Base-by-base conservation (phyloP, 345 rosid species). In the Eutrema japonicum region DNA sequence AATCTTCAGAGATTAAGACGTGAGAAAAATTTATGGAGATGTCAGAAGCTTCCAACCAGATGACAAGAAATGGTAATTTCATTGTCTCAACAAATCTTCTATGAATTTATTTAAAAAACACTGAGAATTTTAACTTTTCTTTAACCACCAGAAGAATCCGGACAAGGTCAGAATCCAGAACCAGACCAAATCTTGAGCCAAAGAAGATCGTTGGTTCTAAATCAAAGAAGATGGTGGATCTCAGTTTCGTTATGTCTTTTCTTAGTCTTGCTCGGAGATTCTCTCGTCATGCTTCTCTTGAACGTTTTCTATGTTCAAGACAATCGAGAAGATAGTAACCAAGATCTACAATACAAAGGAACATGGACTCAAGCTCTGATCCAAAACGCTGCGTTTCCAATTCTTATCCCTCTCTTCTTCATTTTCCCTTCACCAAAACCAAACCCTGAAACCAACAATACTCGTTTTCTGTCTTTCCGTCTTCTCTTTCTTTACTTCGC, bases 361-460 rank as follows among this genome's bases (percentile, higher is more conserved):
- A 66, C 78, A 47, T 74, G 78, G 78, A 49, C 18, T 2, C 72
- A 53, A 57, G 72, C 78, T 46, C 46, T 74, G 3, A 33, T 66
- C 6, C 72, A 74, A 55, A 74, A 66, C 57, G 78, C 72, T 11
- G 78, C 66, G 66, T 74, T 74, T 74, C 73, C 72, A 5, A 2
- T 66, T 9, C 70, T 74, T 13, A 48, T 66, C 26, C 78, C 78
- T 43, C 67, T 74, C 33, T 30, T 57, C 3, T 66, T 66, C 78
- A 13, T 66, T 27, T 59, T 70, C 18, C 50, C 74, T 59, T 70
- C 59, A 29, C 74, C 74, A 37, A 59, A 70, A 38, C 50, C 18
- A 59, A 59, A 47, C 40, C 74, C 10, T 4, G 66, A 59, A 59
- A 59, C 46, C 33, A 52, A 57, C 32, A n/a, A 0, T 10, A 11